Evolutionary conservation across 129 eudicot genomes (phyloP), one percentile per base, ranked within the genome.

Genomic region (Smallanthus sonchifolius): DNA sequence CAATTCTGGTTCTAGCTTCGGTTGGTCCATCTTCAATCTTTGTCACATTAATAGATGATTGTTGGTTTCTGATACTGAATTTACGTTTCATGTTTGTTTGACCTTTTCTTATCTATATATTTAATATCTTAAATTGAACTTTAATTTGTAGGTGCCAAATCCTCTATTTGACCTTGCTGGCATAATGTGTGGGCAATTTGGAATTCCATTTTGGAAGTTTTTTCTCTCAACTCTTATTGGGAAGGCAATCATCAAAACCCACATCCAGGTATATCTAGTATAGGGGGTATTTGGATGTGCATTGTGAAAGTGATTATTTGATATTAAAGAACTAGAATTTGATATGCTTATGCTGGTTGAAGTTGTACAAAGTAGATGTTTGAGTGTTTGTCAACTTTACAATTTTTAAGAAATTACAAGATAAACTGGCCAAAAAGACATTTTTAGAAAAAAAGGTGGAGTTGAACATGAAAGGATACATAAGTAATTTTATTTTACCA

Each of bases 151-250:
- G 99, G 96, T 95, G 49, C 99, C 99, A 71, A 95, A 95, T 89
- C 99, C 99, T 77, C 79, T 95, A 67, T 95, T 91, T 79, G 99
- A 95, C 77, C 97, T 95, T 47, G 99, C 99, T 75, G 99, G 99
- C 65, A 95, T 95, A 40, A 88, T 95, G 99, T 95, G 99, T 67
- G 99, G 99, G 71, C 99, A 95, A 80, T 89, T 95, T 71, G 99
- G 97, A 74, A 84, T 95, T 73, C 97, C 99, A 15, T 91, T 95
- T 69, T 95, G 97, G 99, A 67, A 91, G 81, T 95, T 95, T 65
- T 95, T 95, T 70, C 61, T 91, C n/a, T 96, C 99, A 70, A 95
- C 99, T 34, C 71, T 89, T 81, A 70, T 91, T 3, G 99, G 99
- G 65, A 95, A 95, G 85, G 97, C 99, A 52, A 81, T 95, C 7